Conservation (phyloP, 2,329 filamentous ascomycete species). For the Coniella vitis region DNA sequence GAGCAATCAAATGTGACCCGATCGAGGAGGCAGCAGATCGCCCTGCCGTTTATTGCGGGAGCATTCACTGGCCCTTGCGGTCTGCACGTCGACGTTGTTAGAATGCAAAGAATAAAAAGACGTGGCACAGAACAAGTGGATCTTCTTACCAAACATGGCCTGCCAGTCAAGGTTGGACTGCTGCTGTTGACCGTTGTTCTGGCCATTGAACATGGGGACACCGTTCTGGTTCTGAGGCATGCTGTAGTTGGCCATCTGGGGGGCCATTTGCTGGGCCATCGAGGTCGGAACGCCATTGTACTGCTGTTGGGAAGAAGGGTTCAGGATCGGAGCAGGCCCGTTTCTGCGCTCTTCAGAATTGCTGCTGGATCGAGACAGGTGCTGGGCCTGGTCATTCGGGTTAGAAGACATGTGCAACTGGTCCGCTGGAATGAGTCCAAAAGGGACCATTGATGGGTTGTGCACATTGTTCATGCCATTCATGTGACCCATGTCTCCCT, state of each 20-base stretch:
- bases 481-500: constrained; percentile 48
- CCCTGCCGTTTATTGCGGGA: constrained; percentile 42
- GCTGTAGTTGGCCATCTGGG: constrained; percentile 58
- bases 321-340: constrained; percentile 48
- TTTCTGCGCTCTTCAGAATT: constrained; percentile 51
- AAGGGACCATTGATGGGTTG: constrained; percentile 46
- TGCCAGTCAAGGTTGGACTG: constrained; percentile 66
- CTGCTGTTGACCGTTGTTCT: constrained; percentile 51
- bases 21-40: constrained; percentile 35
- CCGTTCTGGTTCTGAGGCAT: constrained; percentile 57
- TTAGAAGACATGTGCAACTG: constrained; percentile 48
- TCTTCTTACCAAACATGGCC: constrained; percentile 67
- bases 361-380: constrained; percentile 52
- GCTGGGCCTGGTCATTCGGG: constrained; percentile 51
- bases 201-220: constrained; percentile 53
- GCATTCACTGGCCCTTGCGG: constrained; percentile 50
- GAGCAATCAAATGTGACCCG: constrained; percentile 35
- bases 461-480: constrained; percentile 54
- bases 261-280: constrained; percentile 56
- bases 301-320: constrained; percentile 39
- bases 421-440: constrained; percentile 41
- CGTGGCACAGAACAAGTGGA: constrained; percentile 41
- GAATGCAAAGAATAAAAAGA: constrained; percentile 51
- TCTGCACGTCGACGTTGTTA: constrained; percentile 64
- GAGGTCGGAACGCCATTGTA: constrained; percentile 52